These are phyloP conservation scores for Balansia obtecta DNA, from an alignment of 2,329 filamentous ascomycete species.

Conservation along the genomic window DNA sequence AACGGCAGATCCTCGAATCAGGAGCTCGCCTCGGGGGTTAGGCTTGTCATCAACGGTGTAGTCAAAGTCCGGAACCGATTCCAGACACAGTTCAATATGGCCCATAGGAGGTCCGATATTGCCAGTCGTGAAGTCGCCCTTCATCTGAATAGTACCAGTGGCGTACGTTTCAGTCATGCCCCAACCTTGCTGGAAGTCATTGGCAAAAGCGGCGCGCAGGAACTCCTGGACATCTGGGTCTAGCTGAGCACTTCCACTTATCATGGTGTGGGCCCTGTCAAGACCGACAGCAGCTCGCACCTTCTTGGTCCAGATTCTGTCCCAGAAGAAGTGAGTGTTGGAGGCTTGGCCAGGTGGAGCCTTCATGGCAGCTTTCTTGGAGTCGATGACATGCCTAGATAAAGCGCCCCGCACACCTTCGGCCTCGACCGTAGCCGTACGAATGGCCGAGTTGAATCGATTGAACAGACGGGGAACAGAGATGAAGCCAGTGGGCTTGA, in stretches of 20 bases:
- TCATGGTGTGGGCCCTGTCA: conserved; percentile 58
- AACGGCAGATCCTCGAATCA: conserved; percentile 66
- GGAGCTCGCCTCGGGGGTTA: conserved; percentile 76
- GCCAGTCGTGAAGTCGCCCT: conserved; percentile 60
- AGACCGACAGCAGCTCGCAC: conserved; percentile 74
- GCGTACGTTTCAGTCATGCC: conserved; percentile 92
- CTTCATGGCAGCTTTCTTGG: conserved; percentile 70
- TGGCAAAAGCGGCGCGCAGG: conserved; percentile 70
- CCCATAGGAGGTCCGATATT: conserved; percentile 68
- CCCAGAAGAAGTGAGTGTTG: conserved; percentile 66
- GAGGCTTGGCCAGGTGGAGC: conserved; percentile 60
- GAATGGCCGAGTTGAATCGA: conserved; percentile 74
- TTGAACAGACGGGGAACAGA: conserved; percentile 90
- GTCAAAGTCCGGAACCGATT: conserved; percentile 87
- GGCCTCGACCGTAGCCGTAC: conserved; percentile 64
- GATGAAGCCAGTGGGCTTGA: conserved; percentile 71
- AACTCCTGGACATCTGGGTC: conserved; percentile 84
- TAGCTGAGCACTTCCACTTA: conserved; percentile 82
- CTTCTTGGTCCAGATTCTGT: conserved; percentile 85
- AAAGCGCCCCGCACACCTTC: conserved; percentile 70
- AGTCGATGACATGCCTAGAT: conserved; percentile 64
- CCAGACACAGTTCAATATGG: conserved; percentile 62
- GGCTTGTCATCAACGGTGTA: conserved; percentile 83
- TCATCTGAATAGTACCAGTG: conserved; percentile 55
- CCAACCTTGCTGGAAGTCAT: conserved; percentile 75